Conservation (phyloP, 2,329 filamentous ascomycete genomes). For the Pseudogymnoascus sp. region DNA sequence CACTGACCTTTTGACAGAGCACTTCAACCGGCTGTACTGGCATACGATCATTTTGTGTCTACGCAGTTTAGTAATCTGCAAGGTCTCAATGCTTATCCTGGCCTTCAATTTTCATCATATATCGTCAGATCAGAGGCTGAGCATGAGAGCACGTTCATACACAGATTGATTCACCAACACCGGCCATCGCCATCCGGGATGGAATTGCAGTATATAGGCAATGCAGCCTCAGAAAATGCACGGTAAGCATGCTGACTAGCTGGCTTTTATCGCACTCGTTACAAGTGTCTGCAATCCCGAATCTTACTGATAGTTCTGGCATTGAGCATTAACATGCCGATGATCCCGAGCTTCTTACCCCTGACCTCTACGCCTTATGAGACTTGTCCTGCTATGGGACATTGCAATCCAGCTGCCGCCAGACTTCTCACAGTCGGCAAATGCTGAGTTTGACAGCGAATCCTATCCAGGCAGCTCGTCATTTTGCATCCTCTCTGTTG, state of each 20-base stretch:
- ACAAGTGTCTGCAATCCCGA: neutral
- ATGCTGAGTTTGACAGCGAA: neutral
- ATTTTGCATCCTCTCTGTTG: neutral
- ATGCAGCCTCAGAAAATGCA: conserved; percentile 28
- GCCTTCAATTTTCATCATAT: conserved; percentile 24
- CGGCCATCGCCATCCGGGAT: conserved; percentile 26
- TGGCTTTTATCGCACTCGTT: conserved; percentile 4
- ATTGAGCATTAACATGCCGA: conserved; percentile 5
- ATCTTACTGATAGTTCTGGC: neutral
- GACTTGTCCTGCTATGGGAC: neutral
- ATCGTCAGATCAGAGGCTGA: conserved; percentile 27
- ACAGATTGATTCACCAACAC: conserved; percentile 20
- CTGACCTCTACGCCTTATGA: neutral
- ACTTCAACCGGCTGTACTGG: conserved; percentile 20
- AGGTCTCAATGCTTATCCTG: conserved; percentile 26
- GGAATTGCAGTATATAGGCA: conserved; percentile 28
- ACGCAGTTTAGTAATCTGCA: conserved; percentile 30
- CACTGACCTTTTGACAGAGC: conserved; percentile 21
- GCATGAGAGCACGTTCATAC: conserved; percentile 28
- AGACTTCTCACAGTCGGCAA: neutral
- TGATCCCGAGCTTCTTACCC: neutral
- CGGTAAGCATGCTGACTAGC: conserved; percentile 21
- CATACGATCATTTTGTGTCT: conserved; percentile 29
- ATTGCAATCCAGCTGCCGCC: neutral
- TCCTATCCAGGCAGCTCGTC: neutral